These are phyloP conservation scores for Chaetomium fimeti DNA, from an alignment of 495 filamentous ascomycete genomes.

Conservation along the genomic window DNA sequence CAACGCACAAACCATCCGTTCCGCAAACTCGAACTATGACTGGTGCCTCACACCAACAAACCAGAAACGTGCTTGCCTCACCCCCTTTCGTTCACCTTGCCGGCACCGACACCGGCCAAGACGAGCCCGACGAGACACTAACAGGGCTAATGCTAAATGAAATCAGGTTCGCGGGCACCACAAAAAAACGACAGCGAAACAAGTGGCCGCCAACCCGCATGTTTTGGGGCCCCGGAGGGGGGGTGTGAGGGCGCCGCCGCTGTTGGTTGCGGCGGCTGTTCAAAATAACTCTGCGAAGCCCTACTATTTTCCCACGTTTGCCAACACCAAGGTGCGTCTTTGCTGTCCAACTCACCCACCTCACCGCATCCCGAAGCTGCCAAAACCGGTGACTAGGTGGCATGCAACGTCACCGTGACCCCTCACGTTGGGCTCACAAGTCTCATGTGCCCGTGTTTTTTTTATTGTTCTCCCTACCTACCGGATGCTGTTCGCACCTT, in stretches of 20 bases:
- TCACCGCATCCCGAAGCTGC: constrained; percentile 1
- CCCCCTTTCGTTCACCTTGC: neutral
- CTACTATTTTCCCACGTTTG: neutral
- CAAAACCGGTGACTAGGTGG: neutral
- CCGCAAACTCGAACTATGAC: neutral
- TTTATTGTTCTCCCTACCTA: neutral
- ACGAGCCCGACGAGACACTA: neutral
- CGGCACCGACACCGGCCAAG: constrained; percentile 10
- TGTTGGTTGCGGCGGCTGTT: neutral
- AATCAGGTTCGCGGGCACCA: constrained; percentile 10
- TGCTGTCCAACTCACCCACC: constrained; percentile 7
- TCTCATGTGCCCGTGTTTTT: neutral
- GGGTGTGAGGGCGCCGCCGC: neutral
- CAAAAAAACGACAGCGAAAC: neutral
- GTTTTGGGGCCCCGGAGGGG: no score
- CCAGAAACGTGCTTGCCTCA: constrained; percentile 9
- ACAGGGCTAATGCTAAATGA: neutral
- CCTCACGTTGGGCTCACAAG: constrained; percentile 14
- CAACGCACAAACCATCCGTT: constrained; percentile 10
- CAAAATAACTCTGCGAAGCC: neutral
- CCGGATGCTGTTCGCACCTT: neutral
- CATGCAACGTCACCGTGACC: constrained; percentile 19
- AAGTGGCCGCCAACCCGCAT: constrained; percentile 11
- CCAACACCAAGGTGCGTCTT: neutral
- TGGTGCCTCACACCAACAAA: constrained; percentile 4